These are phyloP conservation scores for Alternaria sp. DNA, from an alignment of 2,329 filamentous ascomycete species.

Conservation along the genomic window DNA sequence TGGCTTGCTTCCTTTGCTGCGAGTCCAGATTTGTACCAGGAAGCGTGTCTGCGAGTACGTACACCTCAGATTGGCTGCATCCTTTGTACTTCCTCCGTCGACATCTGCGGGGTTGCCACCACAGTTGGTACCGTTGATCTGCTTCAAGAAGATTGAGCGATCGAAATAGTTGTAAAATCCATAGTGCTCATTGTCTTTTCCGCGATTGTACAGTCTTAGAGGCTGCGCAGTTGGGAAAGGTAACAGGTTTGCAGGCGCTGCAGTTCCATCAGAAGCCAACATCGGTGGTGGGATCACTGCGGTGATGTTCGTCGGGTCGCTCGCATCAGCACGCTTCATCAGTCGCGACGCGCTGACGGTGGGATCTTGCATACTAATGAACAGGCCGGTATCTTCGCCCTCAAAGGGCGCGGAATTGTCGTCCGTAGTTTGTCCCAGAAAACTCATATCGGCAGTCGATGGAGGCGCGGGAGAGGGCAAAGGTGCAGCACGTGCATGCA, in stretches of 20 bases:
- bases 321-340: slow-evolving; percentile 47
- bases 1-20: slow-evolving; percentile 52
- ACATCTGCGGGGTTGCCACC: slow-evolving; percentile 56
- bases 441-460: slow-evolving; percentile 74
- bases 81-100: slow-evolving; percentile 60
- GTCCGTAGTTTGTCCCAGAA: slow-evolving; percentile 88
- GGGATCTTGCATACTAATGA: slow-evolving; percentile 72
- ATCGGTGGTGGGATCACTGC: slow-evolving; percentile 69
- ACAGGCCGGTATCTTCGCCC: slow-evolving; percentile 89
- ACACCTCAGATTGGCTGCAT: slow-evolving; percentile 60
- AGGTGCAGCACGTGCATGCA: slow-evolving; percentile 40
- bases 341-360: slow-evolving; percentile 41
- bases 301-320: slow-evolving; percentile 54
- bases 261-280: slow-evolving; percentile 72
- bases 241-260: slow-evolving; percentile 74
- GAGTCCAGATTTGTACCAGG: slow-evolving; percentile 69
- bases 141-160: slow-evolving; percentile 82
- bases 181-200: slow-evolving; percentile 82
- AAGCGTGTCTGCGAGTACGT: slow-evolving; percentile 70
- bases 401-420: slow-evolving; percentile 73
- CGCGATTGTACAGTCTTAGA: slow-evolving; percentile 84
- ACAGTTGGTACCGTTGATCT: slow-evolving; percentile 58
- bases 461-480: slow-evolving; percentile 66
- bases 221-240: slow-evolving; percentile 76
- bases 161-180: slow-evolving; percentile 94